These are phyloP conservation scores for Exophiala oligosperma DNA, from an alignment of 2,329 filamentous ascomycete species.

Conservation along the genomic window DNA sequence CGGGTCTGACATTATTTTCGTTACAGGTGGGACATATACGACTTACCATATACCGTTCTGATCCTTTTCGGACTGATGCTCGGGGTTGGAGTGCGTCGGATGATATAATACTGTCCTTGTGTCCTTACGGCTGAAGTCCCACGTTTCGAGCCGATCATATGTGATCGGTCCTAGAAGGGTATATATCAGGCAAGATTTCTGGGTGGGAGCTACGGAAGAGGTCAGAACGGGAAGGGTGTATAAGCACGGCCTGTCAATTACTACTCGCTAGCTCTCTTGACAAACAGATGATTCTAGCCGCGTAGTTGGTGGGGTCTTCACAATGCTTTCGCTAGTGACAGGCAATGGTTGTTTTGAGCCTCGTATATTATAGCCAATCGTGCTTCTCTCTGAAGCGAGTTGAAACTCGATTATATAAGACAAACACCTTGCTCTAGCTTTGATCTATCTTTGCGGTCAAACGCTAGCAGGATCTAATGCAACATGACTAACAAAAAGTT, in stretches of 20 bases:
- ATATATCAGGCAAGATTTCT: neutral
- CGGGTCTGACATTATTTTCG: neutral
- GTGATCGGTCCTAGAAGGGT: neutral
- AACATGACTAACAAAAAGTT: neutral
- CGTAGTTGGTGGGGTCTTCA: neutral
- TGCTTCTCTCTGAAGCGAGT: neutral
- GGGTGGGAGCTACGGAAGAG: neutral
- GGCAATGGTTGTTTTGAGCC: neutral
- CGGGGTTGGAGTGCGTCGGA: neutral
- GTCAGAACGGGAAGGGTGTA: neutral
- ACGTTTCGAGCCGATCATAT: neutral
- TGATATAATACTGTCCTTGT: neutral
- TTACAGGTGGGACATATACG: neutral
- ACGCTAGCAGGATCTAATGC: neutral
- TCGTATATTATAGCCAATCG: neutral
- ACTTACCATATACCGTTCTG: neutral
- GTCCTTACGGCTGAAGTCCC: neutral
- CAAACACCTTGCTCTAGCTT: neutral
- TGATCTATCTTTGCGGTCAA: neutral
- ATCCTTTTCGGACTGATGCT: neutral
- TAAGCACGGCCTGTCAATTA: neutral
- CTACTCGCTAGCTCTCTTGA: neutral
- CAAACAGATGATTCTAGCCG: neutral
- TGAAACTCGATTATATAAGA: neutral
- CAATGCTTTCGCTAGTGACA: neutral